These are phyloP conservation scores for Thoreauomyces humboldtii DNA, from an alignment of 192 early-diverging fungal species.

Conservation along the genomic window DNA sequence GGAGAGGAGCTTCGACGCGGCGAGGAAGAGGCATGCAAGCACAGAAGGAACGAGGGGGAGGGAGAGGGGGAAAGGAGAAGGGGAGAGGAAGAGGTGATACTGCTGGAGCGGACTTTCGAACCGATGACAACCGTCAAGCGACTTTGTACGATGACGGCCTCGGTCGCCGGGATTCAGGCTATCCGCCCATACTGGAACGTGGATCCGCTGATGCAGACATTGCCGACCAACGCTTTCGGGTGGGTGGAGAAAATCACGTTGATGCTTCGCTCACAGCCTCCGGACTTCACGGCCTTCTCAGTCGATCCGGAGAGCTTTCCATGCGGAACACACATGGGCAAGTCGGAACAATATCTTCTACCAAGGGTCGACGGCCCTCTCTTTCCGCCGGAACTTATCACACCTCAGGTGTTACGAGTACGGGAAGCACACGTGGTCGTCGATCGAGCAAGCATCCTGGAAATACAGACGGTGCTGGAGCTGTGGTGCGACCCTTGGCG, in stretches of 20 bases:
- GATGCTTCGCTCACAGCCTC: not conserved
- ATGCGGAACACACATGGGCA: too few species aligned
- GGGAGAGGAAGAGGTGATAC: slow-evolving; percentile 8
- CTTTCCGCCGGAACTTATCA: not conserved
- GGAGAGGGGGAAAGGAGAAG: not conserved
- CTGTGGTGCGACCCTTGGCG: too few species aligned
- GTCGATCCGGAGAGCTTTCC: slow-evolving; percentile 11
- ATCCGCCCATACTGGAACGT: not conserved
- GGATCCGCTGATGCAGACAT: not conserved
- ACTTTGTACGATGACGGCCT: not conserved
- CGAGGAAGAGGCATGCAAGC: slow-evolving; percentile 11
- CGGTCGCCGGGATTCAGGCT: not conserved
- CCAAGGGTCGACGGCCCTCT: not conserved
- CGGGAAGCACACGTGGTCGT: not conserved
- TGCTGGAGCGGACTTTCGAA: not conserved
- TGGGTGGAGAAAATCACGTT: not conserved
- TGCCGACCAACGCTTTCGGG: not conserved
- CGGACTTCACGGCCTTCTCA: slow-evolving; percentile 8
- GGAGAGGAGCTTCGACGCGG: slow-evolving; percentile 14
- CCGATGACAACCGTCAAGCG: not conserved
- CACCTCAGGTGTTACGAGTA: too few species aligned
- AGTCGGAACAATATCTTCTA: too few species aligned
- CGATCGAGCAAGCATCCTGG: not conserved
- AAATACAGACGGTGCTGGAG: too few species aligned
- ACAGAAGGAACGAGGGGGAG: slow-evolving; percentile 15